Evolutionary conservation across 2,329 filamentous ascomycete genomes (phyloP).

Genomic region (Colletotrichum godetiae): DNA sequence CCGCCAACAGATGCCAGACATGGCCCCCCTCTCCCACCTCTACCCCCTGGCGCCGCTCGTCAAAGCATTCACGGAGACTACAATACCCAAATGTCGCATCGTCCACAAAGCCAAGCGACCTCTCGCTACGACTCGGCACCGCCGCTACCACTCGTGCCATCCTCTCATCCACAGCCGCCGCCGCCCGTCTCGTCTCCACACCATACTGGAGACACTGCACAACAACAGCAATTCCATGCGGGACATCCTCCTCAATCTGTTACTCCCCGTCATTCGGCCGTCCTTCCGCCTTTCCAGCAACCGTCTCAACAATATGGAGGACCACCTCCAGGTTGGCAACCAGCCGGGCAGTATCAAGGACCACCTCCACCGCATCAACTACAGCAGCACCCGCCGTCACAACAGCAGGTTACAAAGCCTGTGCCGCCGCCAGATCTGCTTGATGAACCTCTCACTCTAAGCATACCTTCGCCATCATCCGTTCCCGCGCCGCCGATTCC

Average conservation of each 20-base stretch:
- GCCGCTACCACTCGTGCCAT: conserved; percentile 51
- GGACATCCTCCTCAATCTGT: conserved; percentile 31
- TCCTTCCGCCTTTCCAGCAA: conserved; percentile 37
- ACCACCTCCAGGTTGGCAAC: conserved; percentile 36
- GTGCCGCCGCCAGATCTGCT: conserved; percentile 63
- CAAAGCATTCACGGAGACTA: conserved; percentile 36
- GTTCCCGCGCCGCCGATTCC: conserved; percentile 85
- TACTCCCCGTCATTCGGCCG: conserved; percentile 39
- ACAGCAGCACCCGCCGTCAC: conserved; percentile 46
- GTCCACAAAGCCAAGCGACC: conserved; percentile 33
- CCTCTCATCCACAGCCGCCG: not conserved
- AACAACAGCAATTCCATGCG: conserved; percentile 19
- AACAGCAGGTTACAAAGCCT: conserved; percentile 43
- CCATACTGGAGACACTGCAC: conserved; percentile 23
- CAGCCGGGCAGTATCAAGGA: conserved; percentile 16
- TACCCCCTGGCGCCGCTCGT: conserved; percentile 43
- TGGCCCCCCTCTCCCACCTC: conserved; percentile 44
- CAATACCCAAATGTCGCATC: conserved; percentile 35
- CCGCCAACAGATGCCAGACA: conserved; percentile 32
- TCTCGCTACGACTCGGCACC: conserved; percentile 62
- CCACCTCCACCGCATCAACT: conserved; percentile 41
- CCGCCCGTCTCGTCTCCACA: conserved; percentile 15
- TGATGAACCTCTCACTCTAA: conserved; percentile 66
- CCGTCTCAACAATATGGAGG: conserved; percentile 16
- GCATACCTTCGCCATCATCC: conserved; percentile 59